A percentile compares a stretch with the other conserved stretches of the same genome.
Evolutionary conservation across 495 filamentous ascomycete genomes (phyloP).

Genomic region (Penicillium maclennaniae): DNA sequence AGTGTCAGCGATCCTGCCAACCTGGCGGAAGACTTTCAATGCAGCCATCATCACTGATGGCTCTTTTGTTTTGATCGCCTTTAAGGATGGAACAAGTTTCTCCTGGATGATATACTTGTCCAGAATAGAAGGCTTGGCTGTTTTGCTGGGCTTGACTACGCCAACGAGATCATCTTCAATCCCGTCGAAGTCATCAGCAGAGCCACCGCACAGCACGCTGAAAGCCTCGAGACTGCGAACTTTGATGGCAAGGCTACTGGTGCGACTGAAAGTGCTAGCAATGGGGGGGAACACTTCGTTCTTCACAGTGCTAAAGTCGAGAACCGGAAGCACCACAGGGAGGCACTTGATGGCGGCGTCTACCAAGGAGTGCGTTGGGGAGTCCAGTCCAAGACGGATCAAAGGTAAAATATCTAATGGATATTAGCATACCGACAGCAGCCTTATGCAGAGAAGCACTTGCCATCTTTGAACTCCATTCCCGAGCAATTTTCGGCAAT

Average conservation of each 20-base stretch:
- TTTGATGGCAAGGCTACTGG: constrained; percentile 90
- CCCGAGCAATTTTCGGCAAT: constrained; percentile 78
- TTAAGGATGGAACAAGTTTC: constrained; percentile 86
- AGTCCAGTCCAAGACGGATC: constrained; percentile 75
- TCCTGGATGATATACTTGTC: constrained; percentile 98
- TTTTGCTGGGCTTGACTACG: constrained; percentile 44
- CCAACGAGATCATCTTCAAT: constrained; percentile 70
- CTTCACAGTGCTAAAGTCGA: constrained; percentile 95
- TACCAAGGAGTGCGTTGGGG: constrained; percentile 79
- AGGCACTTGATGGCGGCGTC: constrained; percentile 77
- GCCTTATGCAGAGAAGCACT: constrained; percentile 19
- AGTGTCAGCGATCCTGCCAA: constrained; percentile 76
- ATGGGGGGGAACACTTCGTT: constrained; percentile 92
- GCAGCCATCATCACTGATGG: constrained; percentile 97
- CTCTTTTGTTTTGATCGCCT: constrained; percentile 94
- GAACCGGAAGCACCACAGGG: constrained; percentile 67
- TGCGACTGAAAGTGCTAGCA: constrained; percentile 83
- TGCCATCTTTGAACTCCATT: constrained; percentile 91
- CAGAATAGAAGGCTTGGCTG: constrained; percentile 66
- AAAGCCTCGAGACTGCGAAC: constrained; percentile 88
- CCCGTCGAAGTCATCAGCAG: constrained; percentile 34
- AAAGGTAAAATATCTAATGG: constrained; percentile 76
- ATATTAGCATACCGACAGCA: constrained; percentile 3
- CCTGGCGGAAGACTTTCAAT: constrained; percentile 73
- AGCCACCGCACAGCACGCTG: constrained; percentile 79